phyloP scores from a whole-genome alignment of 257 asterid species.

The Paraleonurus japonicus region DNA sequence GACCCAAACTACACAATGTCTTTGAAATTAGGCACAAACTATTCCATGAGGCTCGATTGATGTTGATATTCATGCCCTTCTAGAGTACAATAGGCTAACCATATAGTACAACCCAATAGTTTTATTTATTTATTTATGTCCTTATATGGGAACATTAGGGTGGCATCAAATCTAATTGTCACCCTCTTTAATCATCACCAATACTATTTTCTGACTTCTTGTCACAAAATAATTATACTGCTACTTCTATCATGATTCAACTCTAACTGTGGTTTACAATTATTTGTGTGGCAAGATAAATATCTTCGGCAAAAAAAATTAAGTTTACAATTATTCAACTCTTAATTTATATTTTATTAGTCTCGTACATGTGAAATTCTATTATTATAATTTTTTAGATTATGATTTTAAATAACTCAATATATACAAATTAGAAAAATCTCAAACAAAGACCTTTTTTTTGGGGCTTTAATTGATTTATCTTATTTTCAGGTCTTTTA shows the following conservation, averaged over 20 bases:
- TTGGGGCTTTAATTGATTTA: no score
- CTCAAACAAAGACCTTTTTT: no score
- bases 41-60: conserved; percentile 18
- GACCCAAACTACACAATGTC: conserved; percentile 28
- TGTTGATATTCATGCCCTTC: conserved; percentile 11
- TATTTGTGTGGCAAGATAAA: neutral
- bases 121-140: neutral
- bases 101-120: conserved; percentile 24
- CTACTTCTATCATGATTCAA: neutral
- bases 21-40: conserved; percentile 25
- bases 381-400: no score
- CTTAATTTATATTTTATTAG: no score
- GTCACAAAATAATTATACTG: neutral
- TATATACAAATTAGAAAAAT: no score
- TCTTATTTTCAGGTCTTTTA: no score
- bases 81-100: conserved; percentile 20
- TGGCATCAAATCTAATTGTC: conserved; percentile 23
- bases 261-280: neutral
- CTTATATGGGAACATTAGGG: conserved; percentile 19
- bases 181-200: conserved; percentile 21
- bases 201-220: conserved; percentile 2
- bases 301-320: neutral
- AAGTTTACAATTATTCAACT: no score
- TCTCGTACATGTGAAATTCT: no score
- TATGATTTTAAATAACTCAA: no score